phyloP scores from a whole-genome alignment of 371 early-diverging fungal species.

The Capniomyces stellatus region DNA sequence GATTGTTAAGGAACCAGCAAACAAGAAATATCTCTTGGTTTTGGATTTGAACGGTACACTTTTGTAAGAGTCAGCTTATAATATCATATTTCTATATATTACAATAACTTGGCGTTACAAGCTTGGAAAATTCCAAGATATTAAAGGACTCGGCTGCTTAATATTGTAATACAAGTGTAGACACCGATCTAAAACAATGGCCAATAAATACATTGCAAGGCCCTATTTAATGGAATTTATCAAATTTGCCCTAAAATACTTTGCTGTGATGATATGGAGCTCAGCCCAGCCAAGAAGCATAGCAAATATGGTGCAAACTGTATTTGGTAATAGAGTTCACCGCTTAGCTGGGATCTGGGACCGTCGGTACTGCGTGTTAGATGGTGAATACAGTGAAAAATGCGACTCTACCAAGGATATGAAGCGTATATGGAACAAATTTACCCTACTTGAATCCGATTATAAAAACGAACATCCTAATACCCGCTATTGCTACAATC shows the following conservation, averaged over 20 bases:
- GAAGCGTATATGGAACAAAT: conserved; percentile 22
- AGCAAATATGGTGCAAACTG: conserved; percentile 28
- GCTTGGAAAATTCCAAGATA: too few species aligned
- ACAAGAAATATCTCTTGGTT: conserved; percentile 30
- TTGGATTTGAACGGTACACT: conserved; percentile 60
- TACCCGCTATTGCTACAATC: not conserved
- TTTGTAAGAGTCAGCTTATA: too few species aligned
- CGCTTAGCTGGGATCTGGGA: conserved; percentile 37
- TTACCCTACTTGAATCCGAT: conserved; percentile 6
- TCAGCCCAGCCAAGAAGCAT: conserved; percentile 48
- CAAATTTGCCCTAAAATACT: conserved; percentile 35
- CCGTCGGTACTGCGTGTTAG: conserved; percentile 34
- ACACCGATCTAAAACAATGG: conserved; percentile 18
- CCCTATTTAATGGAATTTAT: conserved; percentile 37
- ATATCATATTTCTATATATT: too few species aligned
- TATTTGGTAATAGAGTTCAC: conserved; percentile 26
- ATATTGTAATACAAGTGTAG: too few species aligned
- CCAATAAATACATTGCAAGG: too few species aligned
- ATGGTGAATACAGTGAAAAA: conserved; percentile 29
- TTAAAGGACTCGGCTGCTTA: too few species aligned
- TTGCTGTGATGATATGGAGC: conserved; percentile 61
- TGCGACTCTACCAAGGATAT: conserved; percentile 42
- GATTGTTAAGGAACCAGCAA: not conserved
- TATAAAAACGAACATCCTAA: conserved; percentile 2
- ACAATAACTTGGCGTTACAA: too few species aligned